phyloP scores from a whole-genome alignment of 1,284 basidiomycete species.

The Amylostereum areolatum region DNA sequence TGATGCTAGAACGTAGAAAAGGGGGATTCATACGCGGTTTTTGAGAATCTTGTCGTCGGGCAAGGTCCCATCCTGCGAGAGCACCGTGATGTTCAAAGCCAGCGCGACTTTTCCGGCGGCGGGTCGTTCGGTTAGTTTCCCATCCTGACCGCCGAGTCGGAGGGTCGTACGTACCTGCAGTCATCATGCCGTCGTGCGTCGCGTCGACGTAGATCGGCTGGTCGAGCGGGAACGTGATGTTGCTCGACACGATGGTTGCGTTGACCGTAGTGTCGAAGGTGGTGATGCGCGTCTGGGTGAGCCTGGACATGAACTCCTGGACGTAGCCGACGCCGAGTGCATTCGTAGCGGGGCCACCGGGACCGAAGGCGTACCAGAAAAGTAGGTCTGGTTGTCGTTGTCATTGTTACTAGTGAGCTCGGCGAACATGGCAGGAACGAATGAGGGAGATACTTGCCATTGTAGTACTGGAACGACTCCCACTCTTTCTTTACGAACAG shows the following conservation, averaged over 20 bases:
- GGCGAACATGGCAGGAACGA: not conserved
- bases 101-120: slow-evolving; percentile 34
- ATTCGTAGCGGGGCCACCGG: slow-evolving; percentile 45
- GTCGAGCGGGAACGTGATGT: slow-evolving; percentile 53
- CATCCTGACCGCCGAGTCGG: no score
- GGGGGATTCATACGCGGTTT: slow-evolving; percentile 36
- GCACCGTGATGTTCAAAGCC: slow-evolving; percentile 56
- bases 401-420: not conserved
- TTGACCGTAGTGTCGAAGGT: slow-evolving; percentile 51
- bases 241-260: slow-evolving; percentile 43
- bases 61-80: slow-evolving; percentile 48
- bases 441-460: slow-evolving; percentile 22
- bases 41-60: slow-evolving; percentile 53
- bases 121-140: not conserved
- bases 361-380: slow-evolving; percentile 53
- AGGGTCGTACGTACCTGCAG: slow-evolving; percentile 27
- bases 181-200: slow-evolving; percentile 41
- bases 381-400: slow-evolving; percentile 17
- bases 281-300: slow-evolving; percentile 42
- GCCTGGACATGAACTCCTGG: slow-evolving; percentile 45
- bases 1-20: no score
- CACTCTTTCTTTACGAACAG: slow-evolving; percentile 66
- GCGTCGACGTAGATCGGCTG: slow-evolving; percentile 56
- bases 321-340: slow-evolving; percentile 64
- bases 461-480: slow-evolving; percentile 53